Evolutionary conservation across 768 basidiomycete species (phyloP).

Genomic region (Cystobasidium tubakii): DNA sequence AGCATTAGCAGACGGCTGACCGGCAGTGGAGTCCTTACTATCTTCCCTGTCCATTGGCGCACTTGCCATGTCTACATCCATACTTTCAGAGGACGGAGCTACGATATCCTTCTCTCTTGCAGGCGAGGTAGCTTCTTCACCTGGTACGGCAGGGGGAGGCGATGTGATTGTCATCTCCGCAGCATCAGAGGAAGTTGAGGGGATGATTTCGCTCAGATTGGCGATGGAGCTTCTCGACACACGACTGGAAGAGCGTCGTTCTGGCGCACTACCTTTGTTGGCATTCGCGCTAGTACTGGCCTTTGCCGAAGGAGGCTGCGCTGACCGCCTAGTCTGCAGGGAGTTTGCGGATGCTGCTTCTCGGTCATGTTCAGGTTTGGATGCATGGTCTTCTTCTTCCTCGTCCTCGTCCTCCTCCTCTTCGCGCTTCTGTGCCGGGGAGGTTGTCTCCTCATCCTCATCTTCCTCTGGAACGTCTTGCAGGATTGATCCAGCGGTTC

Average conservation of each 20-base stretch:
- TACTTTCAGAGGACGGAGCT: background rate
- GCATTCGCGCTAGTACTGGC: background rate
- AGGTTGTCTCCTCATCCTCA: background rate
- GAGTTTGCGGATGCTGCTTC: background rate
- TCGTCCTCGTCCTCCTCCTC: background rate
- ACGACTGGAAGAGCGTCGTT: slow-evolving; percentile 1
- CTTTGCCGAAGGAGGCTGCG: background rate
- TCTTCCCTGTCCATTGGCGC: background rate
- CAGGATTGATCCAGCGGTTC: background rate
- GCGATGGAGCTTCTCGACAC: background rate
- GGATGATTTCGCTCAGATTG: background rate
- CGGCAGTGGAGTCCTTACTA: background rate
- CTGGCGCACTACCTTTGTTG: background rate
- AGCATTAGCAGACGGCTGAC: background rate
- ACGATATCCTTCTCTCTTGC: background rate
- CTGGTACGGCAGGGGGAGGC: background rate
- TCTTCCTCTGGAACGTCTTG: background rate
- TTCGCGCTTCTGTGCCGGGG: background rate
- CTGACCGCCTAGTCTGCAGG: background rate
- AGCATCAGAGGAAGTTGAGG: background rate
- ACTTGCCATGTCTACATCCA: background rate
- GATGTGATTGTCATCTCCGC: background rate
- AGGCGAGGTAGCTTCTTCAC: background rate
- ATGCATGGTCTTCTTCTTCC: background rate
- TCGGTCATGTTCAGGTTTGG: background rate